Evolutionary conservation across 129 eudicot genomes (phyloP).

Genomic region (Ambrosia artemisiifolia): DNA sequence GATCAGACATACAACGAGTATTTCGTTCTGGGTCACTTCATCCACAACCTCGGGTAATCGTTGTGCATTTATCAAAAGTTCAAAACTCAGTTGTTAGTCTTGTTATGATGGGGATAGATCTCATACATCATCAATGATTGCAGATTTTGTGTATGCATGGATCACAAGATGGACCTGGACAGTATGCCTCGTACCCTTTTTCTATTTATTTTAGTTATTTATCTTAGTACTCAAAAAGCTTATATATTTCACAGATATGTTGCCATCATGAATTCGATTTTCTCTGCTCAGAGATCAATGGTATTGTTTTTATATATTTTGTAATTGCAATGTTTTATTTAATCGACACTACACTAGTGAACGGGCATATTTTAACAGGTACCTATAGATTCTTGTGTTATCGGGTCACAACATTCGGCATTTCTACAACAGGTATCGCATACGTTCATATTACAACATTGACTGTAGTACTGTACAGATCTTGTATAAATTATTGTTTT

Average conservation of each 20-base stretch:
- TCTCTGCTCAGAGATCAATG: conserved; percentile 97
- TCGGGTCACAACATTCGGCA: conserved; percentile 88
- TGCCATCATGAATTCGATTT: conserved; percentile 88
- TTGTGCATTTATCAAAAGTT: neutral
- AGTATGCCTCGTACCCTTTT: conserved; percentile 44
- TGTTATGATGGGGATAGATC: neutral
- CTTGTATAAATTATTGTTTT: neutral
- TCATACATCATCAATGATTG: conserved; percentile 22
- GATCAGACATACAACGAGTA: conserved; percentile 78
- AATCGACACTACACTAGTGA: neutral
- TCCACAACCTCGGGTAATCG: conserved; percentile 89
- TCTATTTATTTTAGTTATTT: neutral
- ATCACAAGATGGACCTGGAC: conserved; percentile 98
- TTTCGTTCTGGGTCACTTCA: conserved; percentile 78
- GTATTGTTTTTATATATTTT: conserved; percentile 18
- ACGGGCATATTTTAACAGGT: conserved; percentile 20
- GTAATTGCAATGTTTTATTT: neutral
- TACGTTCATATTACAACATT: neutral
- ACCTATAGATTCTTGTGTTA: conserved; percentile 88
- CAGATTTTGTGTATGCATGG: conserved; percentile 97
- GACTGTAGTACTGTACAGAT: neutral
- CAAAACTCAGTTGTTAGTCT: too few species aligned
- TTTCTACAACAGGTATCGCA: conserved; percentile 80
- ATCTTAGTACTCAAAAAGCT: neutral
- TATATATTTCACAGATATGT: conserved; percentile 69